Base-by-base conservation (phyloP, 2,329 filamentous ascomycete genomes). In the Seiridium cupressi region DNA sequence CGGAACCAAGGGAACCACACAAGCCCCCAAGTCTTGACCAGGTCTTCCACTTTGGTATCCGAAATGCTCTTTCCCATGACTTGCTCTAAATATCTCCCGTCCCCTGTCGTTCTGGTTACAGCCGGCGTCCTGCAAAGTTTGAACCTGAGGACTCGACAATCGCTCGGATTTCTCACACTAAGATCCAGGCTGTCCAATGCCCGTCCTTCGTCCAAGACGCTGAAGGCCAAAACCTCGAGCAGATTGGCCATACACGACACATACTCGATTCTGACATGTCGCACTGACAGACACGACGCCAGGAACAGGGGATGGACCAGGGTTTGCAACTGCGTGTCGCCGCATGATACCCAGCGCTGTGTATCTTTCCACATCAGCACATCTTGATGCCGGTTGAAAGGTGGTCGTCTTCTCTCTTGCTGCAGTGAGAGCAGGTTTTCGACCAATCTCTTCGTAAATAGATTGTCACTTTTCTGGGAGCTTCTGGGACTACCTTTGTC, bases 231-330 rank as follows among this genome's bases (percentile, higher is more conserved):
- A 10, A 56, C 59, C 13, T 63, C 60, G 2, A 68, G 60, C 31
- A 64, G 60, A 9, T 38, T 40, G 42, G 51, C 48, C 60, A 66
- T 58, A 9, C 56, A 58, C 1, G 44, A n/a, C 3, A 63, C 55
- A 58, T 62, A 63, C 34, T 51, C 44, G 44, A 68, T 26, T 53
- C 59, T 62, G 35, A 66, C 60, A 48, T 62, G 60, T 46, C 61
- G 60, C 8, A 64, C 65, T 5, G 65, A 65, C 31, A 68, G 56
- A 13, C 61, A 64, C 5, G 66, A 61, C 3, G 61, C 65, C 18
- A 67, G 55, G 48, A 67, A 67, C 44, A 68, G 48, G 3, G 62
- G 65, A 42, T 58, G 54, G 8, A 55, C 51, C n/a, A 55, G 40
- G 13, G 42, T 46, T 7, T 26, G 46, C 55, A 46, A 44, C 40